These are phyloP conservation scores for Streptanthus diversifolius DNA, from an alignment of 345 rosid species.

Conservation along the genomic window DNA sequence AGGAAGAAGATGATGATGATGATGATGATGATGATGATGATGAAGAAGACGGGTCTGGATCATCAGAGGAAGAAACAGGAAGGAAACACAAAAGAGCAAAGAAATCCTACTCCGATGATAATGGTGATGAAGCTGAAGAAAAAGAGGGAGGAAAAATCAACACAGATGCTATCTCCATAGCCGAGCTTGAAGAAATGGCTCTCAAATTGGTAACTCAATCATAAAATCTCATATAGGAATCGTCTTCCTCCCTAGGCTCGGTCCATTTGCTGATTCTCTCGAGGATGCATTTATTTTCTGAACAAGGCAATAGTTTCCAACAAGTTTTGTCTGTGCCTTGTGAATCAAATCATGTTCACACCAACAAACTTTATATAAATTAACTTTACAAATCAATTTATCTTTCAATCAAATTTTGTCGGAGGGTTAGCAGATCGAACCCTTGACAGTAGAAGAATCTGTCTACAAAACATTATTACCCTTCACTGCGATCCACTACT, in stretches of 20 bases:
- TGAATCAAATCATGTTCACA: constrained; percentile 68
- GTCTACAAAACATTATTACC: too few species aligned
- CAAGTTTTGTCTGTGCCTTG: constrained; percentile 61
- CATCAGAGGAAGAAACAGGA: constrained; percentile 41
- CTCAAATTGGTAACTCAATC: constrained; percentile 51
- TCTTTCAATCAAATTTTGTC: neutral
- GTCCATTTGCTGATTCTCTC: constrained; percentile 39
- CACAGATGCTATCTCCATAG: constrained; percentile 52
- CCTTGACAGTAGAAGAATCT: neutral
- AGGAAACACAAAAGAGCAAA: constrained; percentile 49
- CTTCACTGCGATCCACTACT: too few species aligned
- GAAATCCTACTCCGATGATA: constrained; percentile 47
- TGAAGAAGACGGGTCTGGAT: constrained; percentile 45
- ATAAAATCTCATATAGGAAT: neutral
- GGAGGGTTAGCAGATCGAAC: neutral
- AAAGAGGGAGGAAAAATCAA: constrained; percentile 13
- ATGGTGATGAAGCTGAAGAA: constrained; percentile 25
- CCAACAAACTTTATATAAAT: neutral
- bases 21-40: constrained; percentile 46
- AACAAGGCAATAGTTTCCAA: constrained; percentile 59
- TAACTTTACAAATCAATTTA: neutral
- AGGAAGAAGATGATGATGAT: constrained; percentile 36
- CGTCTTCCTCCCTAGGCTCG: neutral
- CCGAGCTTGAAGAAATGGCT: constrained; percentile 85
- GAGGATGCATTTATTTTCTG: constrained; percentile 61